phyloP scores from a whole-genome alignment of 306 rosid species.

The Sicyos edulis region DNA sequence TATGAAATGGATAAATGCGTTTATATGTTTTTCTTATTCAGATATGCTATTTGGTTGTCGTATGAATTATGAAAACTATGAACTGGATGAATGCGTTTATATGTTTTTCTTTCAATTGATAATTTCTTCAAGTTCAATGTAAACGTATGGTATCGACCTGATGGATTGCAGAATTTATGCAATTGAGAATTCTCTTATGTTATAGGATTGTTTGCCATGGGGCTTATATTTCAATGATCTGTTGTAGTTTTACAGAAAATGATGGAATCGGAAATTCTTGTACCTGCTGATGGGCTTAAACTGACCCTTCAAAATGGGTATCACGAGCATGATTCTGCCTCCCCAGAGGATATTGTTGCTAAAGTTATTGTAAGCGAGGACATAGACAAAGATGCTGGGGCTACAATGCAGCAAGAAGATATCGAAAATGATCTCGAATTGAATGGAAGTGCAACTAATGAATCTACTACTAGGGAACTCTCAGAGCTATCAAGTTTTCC shows the following conservation, averaged over 20 bases:
- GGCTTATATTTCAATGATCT: background rate
- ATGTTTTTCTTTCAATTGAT: background rate
- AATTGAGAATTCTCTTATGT: background rate
- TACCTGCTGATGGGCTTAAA: slow-evolving; percentile 41
- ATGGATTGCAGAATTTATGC: background rate
- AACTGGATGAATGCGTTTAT: background rate
- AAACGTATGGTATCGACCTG: background rate
- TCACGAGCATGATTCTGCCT: slow-evolving; percentile 27
- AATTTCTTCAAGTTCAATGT: background rate
- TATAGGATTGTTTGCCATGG: background rate
- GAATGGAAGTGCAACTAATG: slow-evolving; percentile 33
- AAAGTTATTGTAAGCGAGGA: slow-evolving; percentile 28
- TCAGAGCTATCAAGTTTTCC: slow-evolving; percentile 39
- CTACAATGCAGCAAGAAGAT: slow-evolving; percentile 40
- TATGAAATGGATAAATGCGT: background rate
- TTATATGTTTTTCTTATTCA: background rate
- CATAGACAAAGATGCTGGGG: slow-evolving; percentile 24
- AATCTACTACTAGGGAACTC: slow-evolving; percentile 35
- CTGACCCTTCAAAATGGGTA: slow-evolving; percentile 54
- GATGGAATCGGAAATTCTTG: slow-evolving; percentile 57
- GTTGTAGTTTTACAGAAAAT: slow-evolving; percentile 39
- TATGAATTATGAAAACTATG: background rate
- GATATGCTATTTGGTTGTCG: slow-evolving; percentile 1
- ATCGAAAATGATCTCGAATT: slow-evolving; percentile 29
- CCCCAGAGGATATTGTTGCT: slow-evolving; percentile 32